Evolutionary conservation across 495 filamentous ascomycete genomes (phyloP).

Genomic region (Neurospora intermedia): DNA sequence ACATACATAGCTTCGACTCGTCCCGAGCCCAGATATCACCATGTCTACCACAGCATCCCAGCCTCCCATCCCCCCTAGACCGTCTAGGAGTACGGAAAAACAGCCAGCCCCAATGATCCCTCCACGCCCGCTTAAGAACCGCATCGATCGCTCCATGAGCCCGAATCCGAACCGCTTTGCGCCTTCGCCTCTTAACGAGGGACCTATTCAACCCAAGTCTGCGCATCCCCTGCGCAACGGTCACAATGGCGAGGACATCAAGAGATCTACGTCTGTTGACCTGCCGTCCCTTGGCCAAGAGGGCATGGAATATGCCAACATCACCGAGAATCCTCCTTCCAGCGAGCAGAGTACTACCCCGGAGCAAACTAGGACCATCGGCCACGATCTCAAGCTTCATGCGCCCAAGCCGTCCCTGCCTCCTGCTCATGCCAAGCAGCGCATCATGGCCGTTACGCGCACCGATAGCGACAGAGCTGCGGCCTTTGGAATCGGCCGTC

Average conservation of each 20-base stretch:
- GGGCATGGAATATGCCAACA: conserved; percentile 72
- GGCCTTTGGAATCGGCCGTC: conserved; percentile 66
- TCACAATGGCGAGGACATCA: conserved; percentile 36
- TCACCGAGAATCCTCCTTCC: conserved; percentile 27
- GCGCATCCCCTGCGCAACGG: conserved; percentile 20
- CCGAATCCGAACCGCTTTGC: conserved; percentile 69
- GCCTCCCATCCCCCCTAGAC: conserved; percentile 55
- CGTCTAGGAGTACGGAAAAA: conserved; percentile 38
- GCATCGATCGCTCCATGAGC: conserved; percentile 65
- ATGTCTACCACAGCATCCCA: conserved; percentile 43
- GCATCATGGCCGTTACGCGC: conserved; percentile 71
- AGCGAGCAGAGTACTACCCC: conserved; percentile 32
- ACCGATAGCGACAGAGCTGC: conserved; percentile 80
- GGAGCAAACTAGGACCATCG: conserved; percentile 66
- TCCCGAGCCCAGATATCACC: background rate
- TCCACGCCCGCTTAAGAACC: conserved; percentile 56
- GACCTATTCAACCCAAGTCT: conserved; percentile 22
- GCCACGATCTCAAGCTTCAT: conserved; percentile 72
- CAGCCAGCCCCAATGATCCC: conserved; percentile 47
- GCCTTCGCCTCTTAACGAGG: conserved; percentile 75
- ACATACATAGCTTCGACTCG: background rate
- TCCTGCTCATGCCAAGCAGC: conserved; percentile 62
- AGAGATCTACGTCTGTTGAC: conserved; percentile 65
- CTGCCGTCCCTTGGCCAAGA: conserved; percentile 83
- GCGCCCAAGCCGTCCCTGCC: conserved; percentile 85